phyloP scores from a whole-genome alignment of 805 yeast genomes.

The Candida awuae region DNA sequence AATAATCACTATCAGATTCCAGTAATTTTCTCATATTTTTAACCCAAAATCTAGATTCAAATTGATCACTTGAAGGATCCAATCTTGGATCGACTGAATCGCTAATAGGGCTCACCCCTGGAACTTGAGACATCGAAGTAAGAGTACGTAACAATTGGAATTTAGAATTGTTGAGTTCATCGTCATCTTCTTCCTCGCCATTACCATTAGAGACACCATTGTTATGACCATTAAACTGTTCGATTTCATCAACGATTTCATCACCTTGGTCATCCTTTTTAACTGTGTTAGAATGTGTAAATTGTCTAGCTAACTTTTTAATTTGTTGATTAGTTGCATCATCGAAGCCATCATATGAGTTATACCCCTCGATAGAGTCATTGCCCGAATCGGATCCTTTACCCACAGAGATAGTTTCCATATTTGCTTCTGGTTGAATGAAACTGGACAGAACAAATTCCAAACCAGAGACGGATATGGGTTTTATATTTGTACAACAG shows the following conservation, averaged over 20 bases:
- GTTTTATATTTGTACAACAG: no score
- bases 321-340: conserved; percentile 27
- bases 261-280: neutral
- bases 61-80: conserved; percentile 53
- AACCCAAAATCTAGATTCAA: conserved; percentile 59
- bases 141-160: conserved; percentile 28
- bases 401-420: conserved; percentile 24
- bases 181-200: conserved; percentile 1
- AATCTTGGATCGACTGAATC: conserved; percentile 32
- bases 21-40: conserved; percentile 50
- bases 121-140: conserved; percentile 45
- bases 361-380: conserved; percentile 6
- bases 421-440: neutral
- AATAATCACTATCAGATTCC: conserved; percentile 51
- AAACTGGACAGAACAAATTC: neutral
- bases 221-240: conserved; percentile 4
- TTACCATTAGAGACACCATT: conserved; percentile 2
- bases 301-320: conserved; percentile 35
- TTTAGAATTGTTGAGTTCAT: conserved; percentile 2
- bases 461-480: neutral
- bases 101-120: conserved; percentile 37
- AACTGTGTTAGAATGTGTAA: conserved; percentile 20
- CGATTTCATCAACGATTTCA: conserved; percentile 2
- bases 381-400: conserved; percentile 14
- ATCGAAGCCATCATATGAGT: conserved; percentile 33